phyloP scores from a whole-genome alignment of 768 basidiomycete genomes.

The Cystobasidiopsis lactophilus region DNA sequence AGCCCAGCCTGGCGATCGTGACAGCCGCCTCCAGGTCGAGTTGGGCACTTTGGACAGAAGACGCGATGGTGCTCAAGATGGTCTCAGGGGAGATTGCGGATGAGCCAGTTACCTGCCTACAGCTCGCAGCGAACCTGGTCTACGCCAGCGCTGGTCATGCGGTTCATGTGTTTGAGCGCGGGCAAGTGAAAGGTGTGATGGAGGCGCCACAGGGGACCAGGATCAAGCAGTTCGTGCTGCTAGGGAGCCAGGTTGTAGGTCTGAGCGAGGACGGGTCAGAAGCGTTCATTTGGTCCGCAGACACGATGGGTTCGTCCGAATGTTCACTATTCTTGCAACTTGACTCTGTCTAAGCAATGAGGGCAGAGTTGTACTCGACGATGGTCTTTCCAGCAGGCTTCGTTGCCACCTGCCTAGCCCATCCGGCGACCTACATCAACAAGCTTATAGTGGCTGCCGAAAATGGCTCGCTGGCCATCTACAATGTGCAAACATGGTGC shows the following conservation, averaged over 20 bases:
- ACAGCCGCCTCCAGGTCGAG: conserved; percentile 66
- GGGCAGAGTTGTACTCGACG: conserved; percentile 38
- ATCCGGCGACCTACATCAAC: conserved; percentile 91
- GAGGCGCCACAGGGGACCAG: conserved; percentile 4
- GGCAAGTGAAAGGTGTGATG: neutral
- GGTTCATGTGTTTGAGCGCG: neutral
- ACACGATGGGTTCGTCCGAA: conserved; percentile 33
- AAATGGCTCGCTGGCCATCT: conserved; percentile 68
- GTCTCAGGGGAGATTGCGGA: conserved; percentile 31
- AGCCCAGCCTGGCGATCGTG: conserved; percentile 54
- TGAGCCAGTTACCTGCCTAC: neutral
- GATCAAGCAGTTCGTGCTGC: conserved; percentile 46
- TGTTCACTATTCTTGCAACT: neutral
- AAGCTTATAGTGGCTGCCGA: conserved; percentile 69
- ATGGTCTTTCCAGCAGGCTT: conserved; percentile 66
- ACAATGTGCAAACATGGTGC: conserved; percentile 72
- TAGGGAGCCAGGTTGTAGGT: conserved; percentile 59
- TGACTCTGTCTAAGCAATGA: neutral
- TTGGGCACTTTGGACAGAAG: conserved; percentile 94
- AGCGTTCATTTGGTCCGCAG: conserved; percentile 57
- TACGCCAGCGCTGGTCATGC: neutral
- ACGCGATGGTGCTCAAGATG: conserved; percentile 56
- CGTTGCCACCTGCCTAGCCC: conserved; percentile 61
- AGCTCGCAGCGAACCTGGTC: neutral
- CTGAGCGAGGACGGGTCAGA: conserved; percentile 54